Evolutionary conservation across 257 asterid genomes (phyloP).

Genomic region (Solanum habrochaites): DNA sequence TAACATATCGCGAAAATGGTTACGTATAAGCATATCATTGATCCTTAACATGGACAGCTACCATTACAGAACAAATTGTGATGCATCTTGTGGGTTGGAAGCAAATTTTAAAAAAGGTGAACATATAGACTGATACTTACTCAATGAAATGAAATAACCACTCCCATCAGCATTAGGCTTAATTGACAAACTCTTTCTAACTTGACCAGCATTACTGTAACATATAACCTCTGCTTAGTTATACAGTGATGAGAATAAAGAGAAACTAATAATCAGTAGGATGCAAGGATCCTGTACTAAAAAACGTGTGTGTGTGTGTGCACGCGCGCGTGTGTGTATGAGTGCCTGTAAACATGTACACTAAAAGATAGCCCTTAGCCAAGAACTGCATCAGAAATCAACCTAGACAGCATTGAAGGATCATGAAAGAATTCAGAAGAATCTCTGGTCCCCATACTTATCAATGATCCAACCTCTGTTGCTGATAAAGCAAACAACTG

Average conservation of each 20-base stretch:
- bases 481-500: constrained; percentile 83
- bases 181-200: constrained; percentile 73
- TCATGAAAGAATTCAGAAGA: constrained; percentile 92
- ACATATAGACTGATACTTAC: constrained; percentile 30
- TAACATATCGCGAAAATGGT: neutral
- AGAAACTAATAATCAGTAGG: neutral
- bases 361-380: neutral
- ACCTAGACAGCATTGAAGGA: constrained; percentile 86
- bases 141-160: constrained; percentile 68
- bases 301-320: neutral
- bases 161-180: constrained; percentile 66
- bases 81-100: neutral
- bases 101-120: neutral
- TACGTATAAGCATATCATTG: neutral
- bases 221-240: neutral
- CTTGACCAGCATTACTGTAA: constrained; percentile 84
- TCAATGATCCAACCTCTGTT: constrained; percentile 84
- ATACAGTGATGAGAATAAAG: neutral
- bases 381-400: constrained; percentile 5
- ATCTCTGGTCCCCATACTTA: constrained; percentile 59
- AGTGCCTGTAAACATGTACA: neutral
- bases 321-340: neutral
- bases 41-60: neutral
- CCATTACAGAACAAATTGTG: neutral
- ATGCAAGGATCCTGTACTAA: neutral